Conservation (phyloP, 2,329 filamentous ascomycete species). For the Byssoonygena ceratinophila region DNA sequence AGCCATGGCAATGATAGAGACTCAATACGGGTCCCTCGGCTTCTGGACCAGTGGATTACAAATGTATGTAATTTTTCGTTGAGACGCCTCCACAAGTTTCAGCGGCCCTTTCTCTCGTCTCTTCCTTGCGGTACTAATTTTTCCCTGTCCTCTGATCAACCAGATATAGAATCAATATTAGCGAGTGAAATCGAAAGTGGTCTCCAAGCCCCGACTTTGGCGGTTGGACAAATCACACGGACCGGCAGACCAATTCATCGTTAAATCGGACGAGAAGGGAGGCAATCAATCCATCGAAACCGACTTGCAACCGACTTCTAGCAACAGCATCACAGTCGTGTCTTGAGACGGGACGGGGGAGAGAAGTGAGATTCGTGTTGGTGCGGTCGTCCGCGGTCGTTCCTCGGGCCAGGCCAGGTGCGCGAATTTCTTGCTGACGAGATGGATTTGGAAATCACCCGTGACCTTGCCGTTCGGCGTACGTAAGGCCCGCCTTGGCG, state of each 20-base stretch:
- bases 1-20: constrained; percentile 10
- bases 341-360: too few relatives aligned
- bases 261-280: not conserved
- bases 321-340: not conserved
- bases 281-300: not conserved
- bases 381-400: too few relatives aligned
- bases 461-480: too few relatives aligned
- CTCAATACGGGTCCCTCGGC: not conserved
- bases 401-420: too few relatives aligned
- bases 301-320: not conserved
- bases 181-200: not conserved
- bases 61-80: not conserved
- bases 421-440: too few relatives aligned
- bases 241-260: constrained; percentile 4
- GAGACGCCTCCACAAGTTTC: not conserved
- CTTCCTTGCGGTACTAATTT: not conserved
- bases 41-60: too few relatives aligned
- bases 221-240: not conserved
- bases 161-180: not conserved
- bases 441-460: too few relatives aligned
- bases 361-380: too few relatives aligned
- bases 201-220: not conserved
- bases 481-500: too few relatives aligned
- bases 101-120: not conserved
- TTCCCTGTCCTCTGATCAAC: not conserved